phyloP scores from a whole-genome alignment of 345 rosid species.

The Zanthoxylum bungeanum region DNA sequence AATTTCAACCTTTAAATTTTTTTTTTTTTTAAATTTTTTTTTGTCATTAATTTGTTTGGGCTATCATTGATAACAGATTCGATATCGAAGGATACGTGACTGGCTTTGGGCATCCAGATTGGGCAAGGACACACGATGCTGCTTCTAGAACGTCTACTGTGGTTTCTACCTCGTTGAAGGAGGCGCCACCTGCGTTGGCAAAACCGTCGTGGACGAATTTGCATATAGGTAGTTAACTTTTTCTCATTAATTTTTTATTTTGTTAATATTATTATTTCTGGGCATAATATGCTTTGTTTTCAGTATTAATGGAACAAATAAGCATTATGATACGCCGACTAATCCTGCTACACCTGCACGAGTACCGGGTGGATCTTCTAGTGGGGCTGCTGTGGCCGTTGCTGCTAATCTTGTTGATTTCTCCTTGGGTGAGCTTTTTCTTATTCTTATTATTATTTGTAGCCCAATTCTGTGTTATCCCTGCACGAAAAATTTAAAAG shows the following conservation, averaged over 20 bases:
- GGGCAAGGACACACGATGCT: conserved; percentile 71
- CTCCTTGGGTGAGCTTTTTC: conserved; percentile 60
- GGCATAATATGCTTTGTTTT: conserved; percentile 23
- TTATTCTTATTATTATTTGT: too few relatives aligned
- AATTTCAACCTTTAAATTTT: conserved; percentile 7
- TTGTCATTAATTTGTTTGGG: not conserved
- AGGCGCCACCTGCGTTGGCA: conserved; percentile 95
- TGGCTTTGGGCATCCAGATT: conserved; percentile 95
- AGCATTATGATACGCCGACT: conserved; percentile 76
- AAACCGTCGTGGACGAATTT: conserved; percentile 84
- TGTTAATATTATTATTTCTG: not conserved
- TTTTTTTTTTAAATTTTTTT: not conserved
- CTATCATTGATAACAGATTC: conserved; percentile 46
- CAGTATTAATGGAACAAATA: conserved; percentile 89
- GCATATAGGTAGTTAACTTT: conserved; percentile 53
- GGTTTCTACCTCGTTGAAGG: conserved; percentile 77
- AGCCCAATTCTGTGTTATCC: not conserved
- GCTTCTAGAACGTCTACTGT: conserved; percentile 63
- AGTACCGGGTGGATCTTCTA: conserved; percentile 86
- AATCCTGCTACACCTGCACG: conserved; percentile 74
- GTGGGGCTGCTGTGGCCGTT: conserved; percentile 95
- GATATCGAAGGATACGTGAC: conserved; percentile 81
- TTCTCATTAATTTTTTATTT: not conserved
- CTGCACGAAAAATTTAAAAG: not conserved
- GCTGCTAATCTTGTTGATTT: conserved; percentile 87